Conservation (phyloP, 257 asterid genomes). For the Galeopsis tetrahit region DNA sequence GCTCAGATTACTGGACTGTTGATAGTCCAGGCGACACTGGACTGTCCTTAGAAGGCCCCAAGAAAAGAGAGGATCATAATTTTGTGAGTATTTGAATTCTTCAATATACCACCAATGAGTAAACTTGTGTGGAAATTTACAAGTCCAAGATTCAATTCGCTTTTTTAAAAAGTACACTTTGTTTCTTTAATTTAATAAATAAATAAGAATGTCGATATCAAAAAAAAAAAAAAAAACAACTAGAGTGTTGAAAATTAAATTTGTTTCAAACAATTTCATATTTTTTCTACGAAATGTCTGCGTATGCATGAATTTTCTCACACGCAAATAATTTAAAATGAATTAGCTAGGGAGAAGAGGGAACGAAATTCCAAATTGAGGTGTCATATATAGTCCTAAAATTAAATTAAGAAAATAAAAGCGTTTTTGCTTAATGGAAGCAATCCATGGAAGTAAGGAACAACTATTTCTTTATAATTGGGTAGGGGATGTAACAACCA, state of each 20-base stretch:
- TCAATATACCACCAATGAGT: background rate
- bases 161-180: no score
- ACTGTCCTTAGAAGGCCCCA: no score
- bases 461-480: slow-evolving; percentile 57
- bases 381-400: slow-evolving; percentile 28
- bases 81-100: no score
- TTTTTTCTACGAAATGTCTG: background rate
- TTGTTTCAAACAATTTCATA: background rate
- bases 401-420: slow-evolving; percentile 20
- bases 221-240: background rate
- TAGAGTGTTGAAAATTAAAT: background rate
- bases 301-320: background rate
- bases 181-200: no score
- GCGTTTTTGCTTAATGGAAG: slow-evolving; percentile 40
- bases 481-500: slow-evolving; percentile 74
- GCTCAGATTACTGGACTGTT: no score
- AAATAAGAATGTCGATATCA: background rate
- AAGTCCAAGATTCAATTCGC: no score
- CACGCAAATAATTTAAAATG: slow-evolving; percentile 37
- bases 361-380: slow-evolving; percentile 21
- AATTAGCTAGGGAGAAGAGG: slow-evolving; percentile 11
- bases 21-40: no score
- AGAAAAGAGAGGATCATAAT: no score
- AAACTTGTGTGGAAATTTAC: background rate
- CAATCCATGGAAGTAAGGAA: slow-evolving; percentile 41